These are phyloP conservation scores for Pichia nakasei DNA, from an alignment of 805 yeast species.

Conservation along the genomic window DNA sequence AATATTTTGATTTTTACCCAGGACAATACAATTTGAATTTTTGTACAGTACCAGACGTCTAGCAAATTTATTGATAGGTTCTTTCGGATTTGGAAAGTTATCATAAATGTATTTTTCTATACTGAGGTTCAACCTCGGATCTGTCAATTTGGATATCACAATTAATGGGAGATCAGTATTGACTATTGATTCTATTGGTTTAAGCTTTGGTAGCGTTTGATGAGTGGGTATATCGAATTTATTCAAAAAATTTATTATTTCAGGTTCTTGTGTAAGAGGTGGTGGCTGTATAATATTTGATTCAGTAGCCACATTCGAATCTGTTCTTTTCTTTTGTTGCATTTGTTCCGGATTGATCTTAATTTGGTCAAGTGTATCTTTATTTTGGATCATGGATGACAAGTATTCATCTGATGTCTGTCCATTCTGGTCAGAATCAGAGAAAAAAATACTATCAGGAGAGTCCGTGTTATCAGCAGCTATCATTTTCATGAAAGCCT, in stretches of 20 bases:
- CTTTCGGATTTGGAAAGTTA: constrained; percentile 41
- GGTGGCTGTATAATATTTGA: too few species aligned
- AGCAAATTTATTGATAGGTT: constrained; percentile 19
- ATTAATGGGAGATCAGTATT: constrained; percentile 35
- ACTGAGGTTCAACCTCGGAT: constrained; percentile 74
- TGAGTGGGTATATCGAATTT: constrained; percentile 10
- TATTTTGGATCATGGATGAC: background rate
- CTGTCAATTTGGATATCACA: constrained; percentile 45
- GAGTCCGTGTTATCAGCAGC: constrained; percentile 1
- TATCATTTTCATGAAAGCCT: constrained; percentile 13
- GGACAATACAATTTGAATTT: constrained; percentile 79
- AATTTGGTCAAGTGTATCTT: too few species aligned
- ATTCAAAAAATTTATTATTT: constrained; percentile 9
- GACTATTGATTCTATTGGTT: constrained; percentile 11
- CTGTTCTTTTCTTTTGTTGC: too few species aligned
- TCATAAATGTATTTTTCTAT: constrained; percentile 72
- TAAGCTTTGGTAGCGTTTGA: constrained; percentile 6
- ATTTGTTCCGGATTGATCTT: too few species aligned
- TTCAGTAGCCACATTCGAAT: too few species aligned
- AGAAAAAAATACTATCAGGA: background rate
- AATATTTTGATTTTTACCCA: constrained; percentile 95
- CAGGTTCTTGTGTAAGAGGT: background rate
- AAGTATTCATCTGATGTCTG: constrained; percentile 3
- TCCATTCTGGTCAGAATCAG: background rate
- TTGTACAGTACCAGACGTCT: constrained; percentile 63